Percentiles rank a stretch among this genome's conserved stretches.
These are phyloP conservation scores for Cymbopogon citratus DNA, from an alignment of 176 grass and related monocot species.

Conservation along the genomic window DNA sequence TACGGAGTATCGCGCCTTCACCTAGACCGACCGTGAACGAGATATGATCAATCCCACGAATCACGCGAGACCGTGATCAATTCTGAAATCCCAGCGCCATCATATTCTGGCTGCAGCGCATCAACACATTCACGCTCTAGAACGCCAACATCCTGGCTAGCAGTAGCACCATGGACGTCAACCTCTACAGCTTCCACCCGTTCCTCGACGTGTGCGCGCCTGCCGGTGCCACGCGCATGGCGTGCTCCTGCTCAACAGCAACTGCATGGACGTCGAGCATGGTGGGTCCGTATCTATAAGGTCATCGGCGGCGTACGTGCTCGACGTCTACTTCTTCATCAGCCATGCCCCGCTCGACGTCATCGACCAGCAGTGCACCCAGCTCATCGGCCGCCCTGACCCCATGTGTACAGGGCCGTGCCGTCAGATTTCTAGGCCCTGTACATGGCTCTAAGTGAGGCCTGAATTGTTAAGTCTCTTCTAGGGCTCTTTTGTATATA, in stretches of 20 bases:
- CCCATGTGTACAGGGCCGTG: too few relatives aligned
- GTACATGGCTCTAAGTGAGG: too few relatives aligned
- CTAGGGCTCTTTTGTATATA: too few relatives aligned
- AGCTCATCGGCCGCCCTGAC: constrained; percentile 62
- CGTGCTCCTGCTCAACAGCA: constrained; percentile 88
- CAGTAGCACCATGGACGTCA: constrained; percentile 21
- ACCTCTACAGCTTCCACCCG: constrained; percentile 83
- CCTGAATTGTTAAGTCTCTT: too few relatives aligned
- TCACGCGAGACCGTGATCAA: too few relatives aligned
- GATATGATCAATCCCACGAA: too few relatives aligned
- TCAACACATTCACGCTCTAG: constrained; percentile 78
- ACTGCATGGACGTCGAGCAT: constrained; percentile 85
- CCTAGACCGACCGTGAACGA: too few relatives aligned
- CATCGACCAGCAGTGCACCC: constrained; percentile 86
- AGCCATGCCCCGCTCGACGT: constrained; percentile 59
- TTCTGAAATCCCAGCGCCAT: too few relatives aligned
- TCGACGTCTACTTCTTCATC: constrained; percentile 88
- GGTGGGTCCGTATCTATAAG: constrained; percentile 67
- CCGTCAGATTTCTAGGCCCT: too few relatives aligned
- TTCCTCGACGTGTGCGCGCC: constrained; percentile 61
- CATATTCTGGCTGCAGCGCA: constrained; percentile 52
- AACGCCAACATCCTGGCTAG: constrained; percentile 62
- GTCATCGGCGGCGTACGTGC: constrained; percentile 77
- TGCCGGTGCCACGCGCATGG: constrained; percentile 43
- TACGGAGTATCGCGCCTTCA: too few relatives aligned